These are phyloP conservation scores for Malassezia brasiliensis DNA, from an alignment of 1,284 basidiomycete species.

Conservation along the genomic window DNA sequence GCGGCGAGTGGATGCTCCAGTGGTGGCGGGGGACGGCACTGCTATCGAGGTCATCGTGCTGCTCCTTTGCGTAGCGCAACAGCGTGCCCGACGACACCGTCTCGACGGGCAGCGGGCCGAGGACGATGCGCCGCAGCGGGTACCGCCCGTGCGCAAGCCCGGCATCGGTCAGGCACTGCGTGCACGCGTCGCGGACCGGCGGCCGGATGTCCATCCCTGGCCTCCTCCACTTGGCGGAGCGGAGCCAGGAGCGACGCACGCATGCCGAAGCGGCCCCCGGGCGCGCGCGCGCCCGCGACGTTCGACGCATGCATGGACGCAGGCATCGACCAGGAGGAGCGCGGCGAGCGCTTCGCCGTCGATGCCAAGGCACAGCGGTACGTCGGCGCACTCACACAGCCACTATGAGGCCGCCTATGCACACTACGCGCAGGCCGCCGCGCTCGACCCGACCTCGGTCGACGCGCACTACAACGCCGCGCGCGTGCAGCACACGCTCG, in stretches of 20 bases:
- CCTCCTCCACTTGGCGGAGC: background rate
- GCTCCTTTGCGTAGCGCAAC: background rate
- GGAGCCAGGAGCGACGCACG: background rate
- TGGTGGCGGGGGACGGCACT: background rate
- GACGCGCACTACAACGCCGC: slow-evolving; percentile 18
- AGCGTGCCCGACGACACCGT: slow-evolving; percentile 6
- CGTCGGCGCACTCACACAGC: background rate
- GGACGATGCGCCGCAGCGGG: slow-evolving; percentile 8
- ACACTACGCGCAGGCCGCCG: slow-evolving; percentile 3
- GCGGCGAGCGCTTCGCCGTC: slow-evolving; percentile 10
- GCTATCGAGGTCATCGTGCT: background rate
- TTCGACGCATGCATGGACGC: slow-evolving; percentile 17
- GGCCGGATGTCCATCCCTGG: background rate
- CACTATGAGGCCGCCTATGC: slow-evolving; percentile 4
- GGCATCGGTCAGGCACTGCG: background rate
- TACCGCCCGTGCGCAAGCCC: slow-evolving; percentile 3
- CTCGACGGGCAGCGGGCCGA: slow-evolving; percentile 8
- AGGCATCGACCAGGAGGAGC: slow-evolving; percentile 16
- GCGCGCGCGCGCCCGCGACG: background rate
- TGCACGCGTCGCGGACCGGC: background rate
- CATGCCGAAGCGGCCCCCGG: background rate
- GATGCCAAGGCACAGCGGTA: slow-evolving; percentile 15
- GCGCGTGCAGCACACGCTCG: slow-evolving; percentile 13
- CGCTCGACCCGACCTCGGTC: background rate
- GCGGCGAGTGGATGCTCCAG: background rate